Percentiles rank a stretch among this genome's conserved stretches.
These are phyloP conservation scores for Rosa rugosa DNA, from an alignment of 306 rosid species.

Conservation along the genomic window DNA sequence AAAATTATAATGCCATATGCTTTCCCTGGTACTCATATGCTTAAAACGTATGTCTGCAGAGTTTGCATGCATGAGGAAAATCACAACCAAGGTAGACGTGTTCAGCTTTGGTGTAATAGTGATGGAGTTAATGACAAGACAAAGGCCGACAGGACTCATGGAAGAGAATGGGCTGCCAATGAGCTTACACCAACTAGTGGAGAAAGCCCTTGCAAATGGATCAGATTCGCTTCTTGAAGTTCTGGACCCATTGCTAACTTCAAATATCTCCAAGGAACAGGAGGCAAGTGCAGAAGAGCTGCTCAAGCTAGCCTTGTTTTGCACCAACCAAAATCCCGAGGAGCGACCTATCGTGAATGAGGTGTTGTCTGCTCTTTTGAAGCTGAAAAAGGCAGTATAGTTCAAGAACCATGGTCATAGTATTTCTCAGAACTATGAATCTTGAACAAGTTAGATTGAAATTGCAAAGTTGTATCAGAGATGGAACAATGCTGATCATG, in stretches of 20 bases:
- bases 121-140: constrained; percentile 77
- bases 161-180: constrained; percentile 58
- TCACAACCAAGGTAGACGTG: constrained; percentile 71
- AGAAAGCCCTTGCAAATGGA: constrained; percentile 57
- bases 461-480: not conserved
- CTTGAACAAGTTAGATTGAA: not conserved
- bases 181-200: constrained; percentile 56
- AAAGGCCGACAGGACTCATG: constrained; percentile 64
- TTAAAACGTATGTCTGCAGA: constrained; percentile 45
- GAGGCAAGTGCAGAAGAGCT: constrained; percentile 44
- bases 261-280: constrained; percentile 34
- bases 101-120: constrained; percentile 78
- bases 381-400: constrained; percentile 36
- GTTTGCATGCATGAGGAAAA: constrained; percentile 72
- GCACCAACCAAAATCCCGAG: constrained; percentile 62
- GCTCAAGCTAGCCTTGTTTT: constrained; percentile 54
- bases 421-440: not conserved
- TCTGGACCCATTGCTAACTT: constrained; percentile 54
- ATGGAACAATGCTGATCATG: constrained; percentile 9
- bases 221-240: constrained; percentile 30
- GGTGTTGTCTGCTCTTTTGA: constrained; percentile 49
- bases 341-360: constrained; percentile 60
- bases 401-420: not conserved
- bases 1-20: not conserved
- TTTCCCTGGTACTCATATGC: constrained; percentile 9